A percentile compares a stretch with the other conserved stretches of the same genome.
phyloP scores from a whole-genome alignment of 495 filamentous ascomycete species.

The Chaetomium fimeti region DNA sequence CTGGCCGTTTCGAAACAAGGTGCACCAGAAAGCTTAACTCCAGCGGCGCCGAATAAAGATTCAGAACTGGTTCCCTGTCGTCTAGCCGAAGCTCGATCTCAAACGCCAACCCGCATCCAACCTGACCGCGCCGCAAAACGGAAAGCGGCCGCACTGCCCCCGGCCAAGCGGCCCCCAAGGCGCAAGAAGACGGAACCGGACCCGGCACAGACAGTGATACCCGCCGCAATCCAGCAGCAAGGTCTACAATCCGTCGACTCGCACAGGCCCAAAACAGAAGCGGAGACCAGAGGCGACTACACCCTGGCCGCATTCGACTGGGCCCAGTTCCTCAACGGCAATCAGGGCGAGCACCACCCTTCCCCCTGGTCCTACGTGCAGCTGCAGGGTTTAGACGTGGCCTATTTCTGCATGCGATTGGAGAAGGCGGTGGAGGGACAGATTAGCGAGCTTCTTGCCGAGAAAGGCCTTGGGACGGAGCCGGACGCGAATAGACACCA shows the following conservation, averaged over 20 bases:
- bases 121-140: slow-evolving; percentile 31
- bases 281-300: slow-evolving; percentile 26
- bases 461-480: no score
- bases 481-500: no score
- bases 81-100: background rate
- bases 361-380: background rate
- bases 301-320: slow-evolving; percentile 20
- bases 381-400: slow-evolving; percentile 15
- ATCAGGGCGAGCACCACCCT: background rate
- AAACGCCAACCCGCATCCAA: slow-evolving; percentile 27
- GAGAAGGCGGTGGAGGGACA: slow-evolving; percentile 2
- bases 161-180: background rate
- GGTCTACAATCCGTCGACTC: background rate
- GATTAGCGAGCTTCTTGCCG: background rate
- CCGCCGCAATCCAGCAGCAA: background rate
- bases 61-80: background rate
- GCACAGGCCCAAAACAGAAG: background rate
- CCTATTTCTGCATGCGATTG: slow-evolving; percentile 22
- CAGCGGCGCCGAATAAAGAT: background rate
- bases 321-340: slow-evolving; percentile 9
- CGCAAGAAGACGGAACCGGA: slow-evolving; percentile 2
- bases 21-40: background rate
- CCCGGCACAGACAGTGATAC: background rate
- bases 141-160: slow-evolving; percentile 7
- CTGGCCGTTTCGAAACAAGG: background rate